Base-by-base conservation (phyloP, 2,329 filamentous ascomycete genomes). In the Pestalotiopsis fici region DNA sequence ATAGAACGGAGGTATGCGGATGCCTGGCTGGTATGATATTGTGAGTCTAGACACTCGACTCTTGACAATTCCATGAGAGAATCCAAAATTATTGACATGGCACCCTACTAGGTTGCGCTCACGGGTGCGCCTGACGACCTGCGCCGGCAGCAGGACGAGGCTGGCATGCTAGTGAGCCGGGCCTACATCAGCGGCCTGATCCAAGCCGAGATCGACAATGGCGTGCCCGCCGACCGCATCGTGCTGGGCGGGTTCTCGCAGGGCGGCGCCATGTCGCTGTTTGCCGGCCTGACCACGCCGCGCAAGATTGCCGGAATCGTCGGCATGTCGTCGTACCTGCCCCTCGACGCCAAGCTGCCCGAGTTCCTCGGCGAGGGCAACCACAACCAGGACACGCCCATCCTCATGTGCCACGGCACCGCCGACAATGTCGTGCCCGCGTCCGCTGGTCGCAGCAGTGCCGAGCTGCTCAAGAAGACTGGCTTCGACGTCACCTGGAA, bases 11-110 rank as follows among this genome's bases (percentile, higher is more conserved):
- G 93, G 93, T 65, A 91, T 92, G 86, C 78, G 80, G 28, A 97
- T 97, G 93, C 93, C 94, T 1, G 94, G 91, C 27, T 96, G 93
- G 93, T 96, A 93, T 78, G 92, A 96, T 74, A 91, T 96, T 78
- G 89, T 92, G 82, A 82, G 83, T 72, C 6, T 59, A 27, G 3
- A 31, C 18, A 57, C 28, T 43, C 27, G 35, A 57, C 15, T 47
- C 12, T 18, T 28, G 23, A 59, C 55, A 59, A 15, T 47, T 13
- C 15, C 18, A 5, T 37, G 12, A 15, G 18, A 21, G n/a, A 56
- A 21, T 43, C 15, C 37, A 28, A 25, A n/a, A 12, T 27, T 13
- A 50, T 43, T 47, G 37, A 63, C 43, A 11, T 47, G 18, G 43
- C 25, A 3, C 28, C 1, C 3, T 28, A 12, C n/a, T 55, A 76